phyloP scores from a whole-genome alignment of 805 yeast species.

The Geotrichum ghanense region DNA sequence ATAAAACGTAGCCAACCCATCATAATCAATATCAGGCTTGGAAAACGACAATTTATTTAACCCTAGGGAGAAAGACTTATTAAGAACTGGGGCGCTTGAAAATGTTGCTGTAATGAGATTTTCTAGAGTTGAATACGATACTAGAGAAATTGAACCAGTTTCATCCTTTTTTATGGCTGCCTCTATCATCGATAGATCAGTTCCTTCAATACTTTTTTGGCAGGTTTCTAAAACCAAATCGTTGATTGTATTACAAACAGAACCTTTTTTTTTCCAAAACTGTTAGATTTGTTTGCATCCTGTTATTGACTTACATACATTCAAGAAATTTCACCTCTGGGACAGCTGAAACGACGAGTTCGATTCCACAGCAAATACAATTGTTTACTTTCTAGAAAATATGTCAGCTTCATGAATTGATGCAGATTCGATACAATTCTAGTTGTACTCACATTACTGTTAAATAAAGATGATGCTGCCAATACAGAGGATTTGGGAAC shows the following conservation, averaged over 20 bases:
- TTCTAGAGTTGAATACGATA: conserved; percentile 40
- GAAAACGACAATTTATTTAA: conserved; percentile 29
- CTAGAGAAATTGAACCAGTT: conserved; percentile 16
- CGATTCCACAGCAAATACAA: conserved; percentile 23
- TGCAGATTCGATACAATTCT: conserved; percentile 3
- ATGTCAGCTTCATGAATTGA: no score
- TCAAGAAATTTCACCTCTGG: conserved; percentile 27
- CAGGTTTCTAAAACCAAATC: no score
- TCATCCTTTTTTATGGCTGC: neutral
- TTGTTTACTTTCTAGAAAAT: conserved; percentile 5
- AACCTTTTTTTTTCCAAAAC: no score
- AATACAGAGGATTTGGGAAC: conserved; percentile 2
- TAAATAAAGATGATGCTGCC: neutral
- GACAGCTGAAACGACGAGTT: conserved; percentile 16
- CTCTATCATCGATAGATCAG: no score
- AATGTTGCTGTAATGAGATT: conserved; percentile 36
- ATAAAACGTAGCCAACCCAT: conserved; percentile 38
- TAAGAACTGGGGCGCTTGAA: conserved; percentile 35
- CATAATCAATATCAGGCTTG: conserved; percentile 38
- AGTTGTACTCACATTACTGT: conserved; percentile 5
- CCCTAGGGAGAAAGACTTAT: conserved; percentile 40
- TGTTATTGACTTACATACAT: no score
- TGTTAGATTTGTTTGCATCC: no score
- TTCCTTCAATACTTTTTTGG: no score
- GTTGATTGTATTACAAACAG: no score